phyloP scores from a whole-genome alignment of 352 stramenopile species.

The Phytophthora sansomeana region DNA sequence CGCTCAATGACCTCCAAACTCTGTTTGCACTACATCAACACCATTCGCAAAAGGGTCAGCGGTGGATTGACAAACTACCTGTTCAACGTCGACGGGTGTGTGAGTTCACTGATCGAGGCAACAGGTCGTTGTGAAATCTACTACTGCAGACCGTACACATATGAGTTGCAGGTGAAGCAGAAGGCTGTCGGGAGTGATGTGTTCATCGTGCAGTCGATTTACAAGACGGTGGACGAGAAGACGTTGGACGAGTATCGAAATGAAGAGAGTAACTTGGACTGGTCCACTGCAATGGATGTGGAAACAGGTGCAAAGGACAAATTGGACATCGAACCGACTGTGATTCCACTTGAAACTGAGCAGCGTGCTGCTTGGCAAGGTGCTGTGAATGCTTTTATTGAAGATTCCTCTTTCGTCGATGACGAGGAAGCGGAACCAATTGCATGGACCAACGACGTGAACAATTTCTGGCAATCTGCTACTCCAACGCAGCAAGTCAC shows the following conservation, averaged over 20 bases:
- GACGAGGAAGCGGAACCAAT: conserved; percentile 21
- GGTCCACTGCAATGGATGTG: not conserved
- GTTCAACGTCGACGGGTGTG: conserved; percentile 50
- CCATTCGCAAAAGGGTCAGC: conserved; percentile 29
- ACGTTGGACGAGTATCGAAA: conserved; percentile 35
- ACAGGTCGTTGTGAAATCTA: conserved; percentile 58
- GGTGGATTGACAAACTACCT: conserved; percentile 39
- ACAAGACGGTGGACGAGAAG: conserved; percentile 49
- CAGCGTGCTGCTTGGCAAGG: conserved; percentile 5
- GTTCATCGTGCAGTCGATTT: conserved; percentile 53
- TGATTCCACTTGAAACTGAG: not conserved
- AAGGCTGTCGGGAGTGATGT: conserved; percentile 34
- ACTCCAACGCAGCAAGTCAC: not conserved
- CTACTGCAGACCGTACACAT: conserved; percentile 51
- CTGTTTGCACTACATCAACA: conserved; percentile 54
- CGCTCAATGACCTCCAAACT: conserved; percentile 38
- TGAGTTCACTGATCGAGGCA: conserved; percentile 26
- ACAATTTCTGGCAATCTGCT: conserved; percentile 1
- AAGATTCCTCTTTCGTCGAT: conserved; percentile 2
- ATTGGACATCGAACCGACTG: conserved; percentile 4
- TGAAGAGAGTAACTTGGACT: conserved; percentile 48
- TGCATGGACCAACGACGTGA: conserved; percentile 22
- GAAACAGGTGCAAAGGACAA: not conserved
- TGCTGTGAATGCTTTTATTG: not conserved
- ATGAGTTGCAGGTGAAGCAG: conserved; percentile 51